Evolutionary conservation across 768 basidiomycete species (phyloP), one percentile per base, ranked within the genome.

Genomic region (Hygrocybe coccinea): DNA sequence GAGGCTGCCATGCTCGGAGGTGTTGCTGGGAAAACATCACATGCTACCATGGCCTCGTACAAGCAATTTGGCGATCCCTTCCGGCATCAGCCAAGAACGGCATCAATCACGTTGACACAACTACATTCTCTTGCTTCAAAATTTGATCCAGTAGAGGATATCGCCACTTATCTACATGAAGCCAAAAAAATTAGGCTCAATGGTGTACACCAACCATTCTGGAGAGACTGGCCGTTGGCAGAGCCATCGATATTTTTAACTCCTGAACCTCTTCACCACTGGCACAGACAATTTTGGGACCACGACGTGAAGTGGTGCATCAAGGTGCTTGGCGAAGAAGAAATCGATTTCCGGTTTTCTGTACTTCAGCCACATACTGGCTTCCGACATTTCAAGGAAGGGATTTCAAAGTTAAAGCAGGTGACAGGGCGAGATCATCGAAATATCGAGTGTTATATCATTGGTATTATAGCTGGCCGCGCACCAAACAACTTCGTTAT

Each of bases 181-280:
- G 60, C 68, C 0, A 65, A 64, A 11, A 56, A 58, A 17, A 38
- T 48, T 38, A 51, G 63, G 6, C 65, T 74, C 14, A 70, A 64
- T 45, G 67, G 70, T 10, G 67, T 73, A 35, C 67, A 70, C 60
- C 34, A 58, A 1, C 74, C 68, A 5, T 74, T 77, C 55, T 77
- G 72, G 72, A 48, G 65, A 6, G 62, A 76, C 51, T 77, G 69
- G 68, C 43, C 59, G 2, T 58, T 72, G 2, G 62, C 70, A 2
- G 63, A 74, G 50, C 71, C 70, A 17, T 64, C 64, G 11, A 47
- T 36, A 5, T 73, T 75, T 52, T 54, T 76, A 10, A 68, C 69
- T 0, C 67, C 64, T 2, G 74, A 76, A 51, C 62, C 70, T 6
- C 62, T 78, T 0, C 76, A 77, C 53, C 67, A 72, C 45, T 71